Evolutionary conservation across 352 stramenopile genomes (phyloP), one percentile per base, ranked within the genome.

Genomic region (Thraustochytrium striatum): DNA sequence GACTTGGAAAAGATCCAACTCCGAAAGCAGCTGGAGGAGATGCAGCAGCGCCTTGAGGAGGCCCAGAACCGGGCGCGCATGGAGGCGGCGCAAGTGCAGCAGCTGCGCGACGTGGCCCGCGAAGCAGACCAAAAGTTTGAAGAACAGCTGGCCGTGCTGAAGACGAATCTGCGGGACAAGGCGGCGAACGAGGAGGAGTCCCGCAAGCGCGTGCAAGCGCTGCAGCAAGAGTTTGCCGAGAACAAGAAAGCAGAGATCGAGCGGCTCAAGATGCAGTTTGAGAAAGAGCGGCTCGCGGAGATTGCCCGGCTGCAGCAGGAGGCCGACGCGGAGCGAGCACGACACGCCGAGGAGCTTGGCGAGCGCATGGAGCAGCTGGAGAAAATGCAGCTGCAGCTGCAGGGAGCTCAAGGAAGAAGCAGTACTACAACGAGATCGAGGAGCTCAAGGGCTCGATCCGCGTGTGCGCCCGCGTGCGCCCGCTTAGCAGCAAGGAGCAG

Each of bases 391-490:
- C 81, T 41, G 25, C 68, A 86, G 28, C 89, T 94, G 61, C 13
- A 86, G 92, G 57, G 79, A 94, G n/a, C 79, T 91, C 70, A 85
- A 89, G 68, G 90, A 90, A 96, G 3, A 89, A 96, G 25, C 92
- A 97, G 75, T 89, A 99, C 82, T 96, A 99, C 87, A 99, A 99
- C 87, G 91, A 89, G 25, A 98, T 99, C 62, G 94, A 99, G 87
- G 97, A 99, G 81, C 87, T 99, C 30, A 91, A 96, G 36, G 97
- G 97, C 47, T 99, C 99, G 81, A 97, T 99, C 83, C 92, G 97
- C 43, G 97, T 99, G 2, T 98, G 97, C 83, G 93, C 96, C 16
- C 87, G 95, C 0, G 83, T 98, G 81, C 88, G 95, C 61, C 94
- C 94, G 21, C 92, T 97, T 69, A 70, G 96, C 72, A 86, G 86